Evolutionary conservation across 305 asterid species (phyloP).

Genomic region (Solanum hybrid): DNA sequence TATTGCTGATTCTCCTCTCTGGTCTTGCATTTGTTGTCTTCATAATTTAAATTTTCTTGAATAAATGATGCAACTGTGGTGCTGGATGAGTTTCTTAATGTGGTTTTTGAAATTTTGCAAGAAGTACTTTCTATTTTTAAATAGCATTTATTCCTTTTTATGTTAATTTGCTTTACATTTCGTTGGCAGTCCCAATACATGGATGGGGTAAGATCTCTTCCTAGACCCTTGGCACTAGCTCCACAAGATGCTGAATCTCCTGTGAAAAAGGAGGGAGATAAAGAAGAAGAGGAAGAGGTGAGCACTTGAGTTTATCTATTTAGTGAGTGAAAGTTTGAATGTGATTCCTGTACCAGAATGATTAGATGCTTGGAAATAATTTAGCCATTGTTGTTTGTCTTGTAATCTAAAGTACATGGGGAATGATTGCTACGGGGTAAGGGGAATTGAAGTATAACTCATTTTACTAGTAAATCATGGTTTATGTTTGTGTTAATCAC

Average conservation of each 20-base stretch:
- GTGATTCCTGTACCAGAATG: neutral
- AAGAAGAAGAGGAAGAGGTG: slow-evolving; percentile 69
- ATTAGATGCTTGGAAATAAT: neutral
- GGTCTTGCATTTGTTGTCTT: neutral
- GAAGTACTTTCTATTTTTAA: neutral
- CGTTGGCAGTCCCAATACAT: slow-evolving; percentile 46
- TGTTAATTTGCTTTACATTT: slow-evolving; percentile 16
- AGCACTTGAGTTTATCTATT: slow-evolving; percentile 16
- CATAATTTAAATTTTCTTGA: neutral
- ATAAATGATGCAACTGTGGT: neutral
- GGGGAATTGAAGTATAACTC: neutral
- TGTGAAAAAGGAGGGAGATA: slow-evolving; percentile 31
- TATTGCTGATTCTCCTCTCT: neutral
- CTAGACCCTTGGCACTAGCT: slow-evolving; percentile 70
- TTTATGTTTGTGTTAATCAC: neutral
- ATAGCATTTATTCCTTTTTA: neutral
- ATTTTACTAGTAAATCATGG: neutral
- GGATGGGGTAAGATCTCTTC: slow-evolving; percentile 66
- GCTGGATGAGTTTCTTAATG: neutral
- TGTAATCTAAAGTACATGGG: neutral
- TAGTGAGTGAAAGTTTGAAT: neutral
- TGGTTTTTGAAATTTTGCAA: neutral
- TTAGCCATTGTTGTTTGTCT: neutral
- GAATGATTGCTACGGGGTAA: neutral
- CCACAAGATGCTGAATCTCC: slow-evolving; percentile 37